These are phyloP conservation scores for Thuja plicata DNA, from an alignment of 83 land plant genomes.

Conservation along the genomic window DNA sequence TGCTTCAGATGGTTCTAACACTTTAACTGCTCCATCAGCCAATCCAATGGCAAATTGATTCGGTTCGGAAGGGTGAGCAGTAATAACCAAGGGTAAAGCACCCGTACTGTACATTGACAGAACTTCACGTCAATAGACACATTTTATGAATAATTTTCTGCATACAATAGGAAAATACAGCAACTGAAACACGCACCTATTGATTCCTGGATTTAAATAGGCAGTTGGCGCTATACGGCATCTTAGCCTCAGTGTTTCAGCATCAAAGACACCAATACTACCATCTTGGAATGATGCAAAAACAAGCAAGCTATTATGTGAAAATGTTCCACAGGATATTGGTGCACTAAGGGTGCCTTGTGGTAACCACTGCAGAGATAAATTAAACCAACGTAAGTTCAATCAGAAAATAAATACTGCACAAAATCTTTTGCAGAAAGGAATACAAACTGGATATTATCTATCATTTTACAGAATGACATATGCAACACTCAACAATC, in stretches of 20 bases:
- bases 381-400: neutral
- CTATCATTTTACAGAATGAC: neutral
- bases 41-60: conserved; percentile 63
- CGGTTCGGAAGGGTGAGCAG: conserved; percentile 56
- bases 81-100: conserved; percentile 37
- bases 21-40: conserved; percentile 57
- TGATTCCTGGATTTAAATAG: conserved; percentile 35
- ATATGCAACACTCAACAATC: too few species aligned
- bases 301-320: conserved; percentile 72
- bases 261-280: conserved; percentile 74
- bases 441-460: neutral
- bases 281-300: conserved; percentile 76
- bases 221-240: conserved; percentile 68
- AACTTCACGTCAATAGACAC: neutral
- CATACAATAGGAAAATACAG: neutral
- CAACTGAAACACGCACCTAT: neutral
- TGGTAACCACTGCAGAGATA: conserved; percentile 73
- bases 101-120: neutral
- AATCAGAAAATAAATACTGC: neutral
- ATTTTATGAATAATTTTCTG: neutral
- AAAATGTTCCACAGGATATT: conserved; percentile 66
- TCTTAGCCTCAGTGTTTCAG: conserved; percentile 64
- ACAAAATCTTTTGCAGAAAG: neutral
- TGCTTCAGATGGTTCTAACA: conserved; percentile 54
- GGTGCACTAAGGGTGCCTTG: conserved; percentile 56